Base-by-base conservation (phyloP, 2,329 filamentous ascomycete species). In the Metarhizium guizhouense region DNA sequence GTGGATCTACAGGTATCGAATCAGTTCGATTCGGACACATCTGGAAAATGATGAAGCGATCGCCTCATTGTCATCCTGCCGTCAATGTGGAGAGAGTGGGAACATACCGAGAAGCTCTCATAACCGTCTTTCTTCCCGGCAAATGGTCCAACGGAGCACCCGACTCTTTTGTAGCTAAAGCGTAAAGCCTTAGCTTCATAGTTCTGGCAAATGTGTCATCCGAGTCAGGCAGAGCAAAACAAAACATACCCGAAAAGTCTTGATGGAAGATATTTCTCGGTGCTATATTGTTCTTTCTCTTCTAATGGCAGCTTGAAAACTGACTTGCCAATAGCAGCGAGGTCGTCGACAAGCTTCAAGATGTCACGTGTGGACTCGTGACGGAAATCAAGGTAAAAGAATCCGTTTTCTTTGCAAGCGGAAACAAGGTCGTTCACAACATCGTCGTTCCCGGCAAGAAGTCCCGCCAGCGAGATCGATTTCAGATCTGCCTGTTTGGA, bases 1-100 rank as follows among this genome's bases (percentile, higher is more conserved):
- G 50, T 55, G 53, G 40, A 57, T 55, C 56, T 57, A 91, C 95
- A 34, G 6, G 32, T 7, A 11, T 34, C 32, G 32, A 34, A 34
- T 34, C 10, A 34, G 32, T 34, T 11, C 32, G 10, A 11, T 11
- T 34, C 32, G 32, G 10, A 7, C 32, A 34, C 6, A 6, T 7
- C 8, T 34, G 6, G 7, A 7, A 11, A 3, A 34, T 11, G 32
- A 34, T 11, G 10, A 34, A 34, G 32, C 2, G 6, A 34, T 34
- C 7, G 5, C 32, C 32, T 34, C 10, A 8, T 34, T 11, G 32
- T 11, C 10, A 8, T 34, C 32, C 32, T 8, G 6, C 32, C 32
- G 32, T 11, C 32, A 34, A 7, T 8, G 7, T 8, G 6, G 10
- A 6, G 7, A 34, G 32, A 34, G 10, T 34, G 32, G 2, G 40